Conservation (phyloP, 768 basidiomycete genomes). For the Tricholoma bakamatsutake region DNA sequence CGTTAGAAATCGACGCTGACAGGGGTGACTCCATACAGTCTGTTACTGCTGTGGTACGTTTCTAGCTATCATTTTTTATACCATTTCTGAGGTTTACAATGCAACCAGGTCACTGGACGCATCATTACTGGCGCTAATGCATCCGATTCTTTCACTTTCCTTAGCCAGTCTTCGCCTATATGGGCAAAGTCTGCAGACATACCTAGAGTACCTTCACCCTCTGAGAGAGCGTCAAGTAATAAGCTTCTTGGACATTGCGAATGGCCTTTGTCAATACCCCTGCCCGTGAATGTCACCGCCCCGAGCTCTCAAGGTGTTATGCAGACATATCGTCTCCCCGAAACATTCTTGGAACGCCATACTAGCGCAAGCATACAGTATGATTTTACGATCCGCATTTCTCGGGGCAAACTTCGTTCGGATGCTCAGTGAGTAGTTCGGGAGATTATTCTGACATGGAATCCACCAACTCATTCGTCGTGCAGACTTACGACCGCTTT, state of each 20-base stretch:
- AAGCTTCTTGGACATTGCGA: slow-evolving; percentile 42
- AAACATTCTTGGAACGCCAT: slow-evolving; percentile 48
- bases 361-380: slow-evolving; percentile 45
- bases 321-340: slow-evolving; percentile 38
- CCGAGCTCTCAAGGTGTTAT: slow-evolving; percentile 31
- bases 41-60: slow-evolving; percentile 37
- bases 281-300: slow-evolving; percentile 37
- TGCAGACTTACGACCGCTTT: slow-evolving; percentile 46
- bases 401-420: slow-evolving; percentile 41
- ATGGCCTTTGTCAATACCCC: slow-evolving; percentile 43
- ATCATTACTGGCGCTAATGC: slow-evolving; percentile 43
- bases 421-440: slow-evolving; percentile 36
- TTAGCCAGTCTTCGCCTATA: slow-evolving; percentile 36
- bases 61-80: not conserved
- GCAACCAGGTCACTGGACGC: slow-evolving; percentile 40
- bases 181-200: slow-evolving; percentile 41
- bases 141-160: slow-evolving; percentile 39
- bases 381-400: slow-evolving; percentile 40
- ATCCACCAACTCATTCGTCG: not conserved
- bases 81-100: not conserved
- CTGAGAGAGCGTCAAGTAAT: slow-evolving; percentile 31
- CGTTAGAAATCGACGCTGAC: slow-evolving; percentile 41
- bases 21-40: slow-evolving; percentile 49
- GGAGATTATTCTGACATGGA: not conserved
- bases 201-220: slow-evolving; percentile 36